These are phyloP conservation scores for Mycena pura DNA, from an alignment of 768 basidiomycete genomes.

Conservation along the genomic window DNA sequence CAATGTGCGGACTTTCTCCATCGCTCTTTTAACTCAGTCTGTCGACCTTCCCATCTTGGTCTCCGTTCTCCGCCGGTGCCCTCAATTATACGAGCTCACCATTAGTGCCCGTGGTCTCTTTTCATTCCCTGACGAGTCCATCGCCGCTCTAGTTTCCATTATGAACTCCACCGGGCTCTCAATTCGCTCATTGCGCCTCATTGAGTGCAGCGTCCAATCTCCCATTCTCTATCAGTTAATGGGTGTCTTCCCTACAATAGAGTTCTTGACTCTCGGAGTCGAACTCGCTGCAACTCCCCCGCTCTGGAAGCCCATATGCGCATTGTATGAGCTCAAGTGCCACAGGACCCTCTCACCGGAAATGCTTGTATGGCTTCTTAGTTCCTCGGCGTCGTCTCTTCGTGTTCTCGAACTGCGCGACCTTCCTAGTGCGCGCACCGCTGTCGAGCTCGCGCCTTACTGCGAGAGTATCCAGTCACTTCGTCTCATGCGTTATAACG, in stretches of 20 bases:
- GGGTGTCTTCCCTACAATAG: conserved; percentile 42
- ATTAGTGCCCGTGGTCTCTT: conserved; percentile 16
- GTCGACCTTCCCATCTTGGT: conserved; percentile 6
- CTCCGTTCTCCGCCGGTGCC: conserved; percentile 8
- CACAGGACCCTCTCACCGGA: conserved; percentile 36
- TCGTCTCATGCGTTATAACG: conserved; percentile 45
- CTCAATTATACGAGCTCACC: conserved; percentile 16
- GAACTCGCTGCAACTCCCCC: conserved; percentile 45
- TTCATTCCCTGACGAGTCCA: not conserved
- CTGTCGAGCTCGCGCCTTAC: conserved; percentile 35
- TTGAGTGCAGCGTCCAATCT: conserved; percentile 46
- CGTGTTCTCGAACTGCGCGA: conserved; percentile 50
- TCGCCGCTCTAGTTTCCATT: not conserved
- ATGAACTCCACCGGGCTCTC: not conserved
- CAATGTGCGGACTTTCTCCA: conserved; percentile 8
- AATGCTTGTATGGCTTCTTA: conserved; percentile 48
- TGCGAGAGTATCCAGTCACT: conserved; percentile 49
- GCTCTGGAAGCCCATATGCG: conserved; percentile 22
- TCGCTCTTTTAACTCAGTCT: conserved; percentile 2
- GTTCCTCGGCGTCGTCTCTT: conserved; percentile 40
- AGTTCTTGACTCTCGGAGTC: conserved; percentile 45
- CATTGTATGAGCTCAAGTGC: conserved; percentile 50
- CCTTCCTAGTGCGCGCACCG: conserved; percentile 33
- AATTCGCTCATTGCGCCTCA: conserved; percentile 29
- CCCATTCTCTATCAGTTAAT: conserved; percentile 52